Base-by-base conservation (phyloP, 2,329 filamentous ascomycete genomes). In the Clonostachys solani region DNA sequence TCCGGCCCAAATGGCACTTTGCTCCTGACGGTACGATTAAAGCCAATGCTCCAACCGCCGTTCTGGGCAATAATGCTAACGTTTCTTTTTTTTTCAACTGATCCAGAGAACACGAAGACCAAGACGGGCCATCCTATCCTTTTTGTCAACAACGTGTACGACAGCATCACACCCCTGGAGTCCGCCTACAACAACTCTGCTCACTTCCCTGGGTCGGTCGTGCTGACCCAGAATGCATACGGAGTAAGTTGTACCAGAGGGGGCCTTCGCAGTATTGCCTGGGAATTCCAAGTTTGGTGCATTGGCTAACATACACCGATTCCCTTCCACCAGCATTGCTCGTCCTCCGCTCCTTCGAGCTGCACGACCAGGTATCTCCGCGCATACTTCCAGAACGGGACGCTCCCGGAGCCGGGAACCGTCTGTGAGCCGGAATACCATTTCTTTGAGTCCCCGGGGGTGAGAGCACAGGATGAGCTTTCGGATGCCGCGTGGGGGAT, bases 151-250 rank as follows among this genome's bases (percentile, higher is more conserved):
- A 74, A 74, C 50, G 54, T 60, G 33, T 67, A 66, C 13, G 74
- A 77, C 50, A 75, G 75, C 40, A 65, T 75, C 19, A 77, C 74
- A n/a, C 74, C 74, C 16, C 53, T 70, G 4, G 53, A 67, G 16
- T 74, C 70, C 50, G 72, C 74, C 5, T 49, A 63, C n/a, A 72
- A 69, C 48, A 72, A 73, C 60, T 69, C 60, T 15, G 61, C 58
- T 3, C 62, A 66, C 1, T 79, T 78, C 44, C 64, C 64, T 0
- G 67, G 65, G 13, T 76, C 74, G 0, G 64, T 67, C 1, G 60
- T 80, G 6, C 56, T 80, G 23, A 63, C 71, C 12, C 74, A 77
- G 53, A 72, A 78, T 41, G 71, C 71, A 1, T 78, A 73, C 38
- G 77, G 77, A 5, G 74, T 75, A 63, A 60, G 71, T 60, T 10